Percentiles rank a stretch among this genome's conserved stretches.
Evolutionary conservation across 2,329 filamentous ascomycete species (phyloP).

Genomic region (Neurospora crassa): DNA sequence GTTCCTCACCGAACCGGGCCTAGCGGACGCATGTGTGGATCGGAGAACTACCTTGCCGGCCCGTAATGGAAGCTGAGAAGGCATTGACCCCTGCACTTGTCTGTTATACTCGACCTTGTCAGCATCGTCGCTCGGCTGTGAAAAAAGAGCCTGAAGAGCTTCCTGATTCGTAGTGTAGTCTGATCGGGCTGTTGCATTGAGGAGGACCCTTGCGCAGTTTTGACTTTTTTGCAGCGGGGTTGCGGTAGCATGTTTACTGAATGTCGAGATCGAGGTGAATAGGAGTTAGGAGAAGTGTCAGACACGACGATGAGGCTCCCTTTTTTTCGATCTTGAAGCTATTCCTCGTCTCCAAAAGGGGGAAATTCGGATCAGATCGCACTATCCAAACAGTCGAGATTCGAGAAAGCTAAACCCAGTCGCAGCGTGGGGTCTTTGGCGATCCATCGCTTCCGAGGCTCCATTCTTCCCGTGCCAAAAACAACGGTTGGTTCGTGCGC

Average conservation of each 20-base stretch:
- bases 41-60: background rate
- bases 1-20: background rate
- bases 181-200: background rate
- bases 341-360: background rate
- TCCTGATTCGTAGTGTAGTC: background rate
- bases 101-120: background rate
- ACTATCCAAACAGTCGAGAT: background rate
- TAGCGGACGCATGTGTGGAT: background rate
- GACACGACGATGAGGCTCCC: background rate
- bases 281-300: background rate
- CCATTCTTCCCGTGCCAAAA: background rate
- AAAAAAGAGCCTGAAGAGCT: background rate
- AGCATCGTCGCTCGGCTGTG: background rate
- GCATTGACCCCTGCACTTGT: background rate
- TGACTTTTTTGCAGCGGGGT: background rate
- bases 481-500: background rate
- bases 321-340: background rate
- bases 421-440: background rate
- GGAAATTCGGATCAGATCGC: background rate
- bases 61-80: background rate
- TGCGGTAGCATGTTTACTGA: background rate
- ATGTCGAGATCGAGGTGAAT: background rate
- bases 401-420: background rate
- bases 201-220: background rate
- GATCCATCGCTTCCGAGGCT: background rate